Conservation (phyloP, 2,329 filamentous ascomycete genomes). For the Fonsecaea pugnacius region DNA sequence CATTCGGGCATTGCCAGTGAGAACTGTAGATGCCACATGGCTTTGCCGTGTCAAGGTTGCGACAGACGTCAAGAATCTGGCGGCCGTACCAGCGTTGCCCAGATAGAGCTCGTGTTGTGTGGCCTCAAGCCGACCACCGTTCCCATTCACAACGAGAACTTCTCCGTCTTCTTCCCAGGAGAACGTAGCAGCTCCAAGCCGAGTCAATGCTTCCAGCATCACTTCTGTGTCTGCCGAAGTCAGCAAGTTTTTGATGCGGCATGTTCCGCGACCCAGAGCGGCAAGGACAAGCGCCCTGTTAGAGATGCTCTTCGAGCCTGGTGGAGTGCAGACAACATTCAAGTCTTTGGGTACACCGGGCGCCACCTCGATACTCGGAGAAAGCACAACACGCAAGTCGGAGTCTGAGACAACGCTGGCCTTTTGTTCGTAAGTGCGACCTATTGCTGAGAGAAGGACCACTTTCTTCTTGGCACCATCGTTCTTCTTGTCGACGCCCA, state of each 20-base stretch:
- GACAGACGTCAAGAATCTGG: slow-evolving; percentile 91
- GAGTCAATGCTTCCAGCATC: slow-evolving; percentile 90
- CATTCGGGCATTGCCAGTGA: slow-evolving; percentile 96
- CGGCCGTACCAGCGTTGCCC: slow-evolving; percentile 94
- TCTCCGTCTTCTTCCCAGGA: slow-evolving; percentile 95
- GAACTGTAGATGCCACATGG: slow-evolving; percentile 68
- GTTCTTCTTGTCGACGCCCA: slow-evolving; percentile 99
- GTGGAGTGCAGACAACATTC: slow-evolving; percentile 78
- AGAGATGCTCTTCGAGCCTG: slow-evolving; percentile 96
- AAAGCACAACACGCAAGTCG: slow-evolving; percentile 80
- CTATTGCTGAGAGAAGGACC: slow-evolving; percentile 87
- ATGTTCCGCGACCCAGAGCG: slow-evolving; percentile 82
- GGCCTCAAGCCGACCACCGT: slow-evolving; percentile 81
- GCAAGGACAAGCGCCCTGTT: slow-evolving; percentile 94
- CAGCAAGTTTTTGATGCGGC: slow-evolving; percentile 86
- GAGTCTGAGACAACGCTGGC: slow-evolving; percentile 88
- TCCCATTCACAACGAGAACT: slow-evolving; percentile 84
- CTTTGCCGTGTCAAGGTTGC: slow-evolving; percentile 76
- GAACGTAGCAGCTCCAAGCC: slow-evolving; percentile 84
- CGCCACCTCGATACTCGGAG: slow-evolving; percentile 73
- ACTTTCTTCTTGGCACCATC: slow-evolving; percentile 95
- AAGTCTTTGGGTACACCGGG: slow-evolving; percentile 71
- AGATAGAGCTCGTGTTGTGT: slow-evolving; percentile 81
- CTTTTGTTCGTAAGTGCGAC: slow-evolving; percentile 81
- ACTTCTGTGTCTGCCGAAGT: slow-evolving; percentile 97